phyloP scores from a whole-genome alignment of 352 stramenopile species.

The Globisporangium solare region DNA sequence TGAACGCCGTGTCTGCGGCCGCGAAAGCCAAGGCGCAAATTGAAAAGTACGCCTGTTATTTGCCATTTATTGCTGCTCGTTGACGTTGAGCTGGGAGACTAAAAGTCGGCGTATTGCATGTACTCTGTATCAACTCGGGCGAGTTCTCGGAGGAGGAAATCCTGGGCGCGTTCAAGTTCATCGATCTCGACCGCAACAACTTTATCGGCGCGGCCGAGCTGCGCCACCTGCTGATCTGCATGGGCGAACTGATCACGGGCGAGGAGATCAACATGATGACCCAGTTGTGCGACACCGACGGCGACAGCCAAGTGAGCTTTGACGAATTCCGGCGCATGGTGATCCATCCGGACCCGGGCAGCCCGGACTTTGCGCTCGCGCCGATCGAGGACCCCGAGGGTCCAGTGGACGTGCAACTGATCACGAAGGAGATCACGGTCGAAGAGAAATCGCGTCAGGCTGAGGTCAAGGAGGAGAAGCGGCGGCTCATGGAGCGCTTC shows the following conservation, averaged over 20 bases:
- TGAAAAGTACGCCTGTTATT: conserved; percentile 25
- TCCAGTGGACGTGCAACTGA: conserved; percentile 24
- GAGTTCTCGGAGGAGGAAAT: conserved; percentile 94
- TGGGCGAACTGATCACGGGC: conserved; percentile 94
- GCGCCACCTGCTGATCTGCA: conserved; percentile 92
- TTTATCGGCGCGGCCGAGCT: conserved; percentile 92
- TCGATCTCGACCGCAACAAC: conserved; percentile 93
- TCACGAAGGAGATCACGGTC: conserved; percentile 27
- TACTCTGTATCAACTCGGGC: conserved; percentile 24
- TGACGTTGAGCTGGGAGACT: not conserved
- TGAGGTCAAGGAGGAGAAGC: conserved; percentile 71
- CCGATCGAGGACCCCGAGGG: conserved; percentile 18
- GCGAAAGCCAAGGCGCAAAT: conserved; percentile 17
- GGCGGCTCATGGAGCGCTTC: conserved; percentile 63
- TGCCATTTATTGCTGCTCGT: not conserved
- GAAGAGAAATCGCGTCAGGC: conserved; percentile 50
- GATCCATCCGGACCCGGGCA: conserved; percentile 86
- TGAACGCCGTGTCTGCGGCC: conserved; percentile 13
- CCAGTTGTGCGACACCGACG: conserved; percentile 89
- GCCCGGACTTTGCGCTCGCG: conserved; percentile 63
- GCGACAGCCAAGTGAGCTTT: conserved; percentile 91
- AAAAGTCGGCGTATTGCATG: not conserved
- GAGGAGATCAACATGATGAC: conserved; percentile 94
- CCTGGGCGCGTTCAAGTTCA: conserved; percentile 84
- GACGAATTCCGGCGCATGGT: conserved; percentile 89